These are phyloP conservation scores for Aspergillus sp. DNA, from an alignment of 2,329 filamentous ascomycete genomes.

Conservation along the genomic window DNA sequence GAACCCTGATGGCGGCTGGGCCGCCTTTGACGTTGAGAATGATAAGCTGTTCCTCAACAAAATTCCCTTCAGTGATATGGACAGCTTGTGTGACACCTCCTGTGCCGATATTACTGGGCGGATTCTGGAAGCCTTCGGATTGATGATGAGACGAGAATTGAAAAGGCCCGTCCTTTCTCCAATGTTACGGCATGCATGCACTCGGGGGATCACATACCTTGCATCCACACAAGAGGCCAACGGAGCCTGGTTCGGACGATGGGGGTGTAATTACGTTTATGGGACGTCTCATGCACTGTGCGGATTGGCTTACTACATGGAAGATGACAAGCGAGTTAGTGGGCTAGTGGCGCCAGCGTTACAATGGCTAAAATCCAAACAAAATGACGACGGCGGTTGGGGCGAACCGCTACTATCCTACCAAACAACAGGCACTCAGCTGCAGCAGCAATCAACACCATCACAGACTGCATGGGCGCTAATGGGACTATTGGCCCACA, in stretches of 20 bases:
- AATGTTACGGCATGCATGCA: conserved; percentile 11
- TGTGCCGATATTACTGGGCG: conserved; percentile 39
- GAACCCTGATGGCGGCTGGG: conserved; percentile 42
- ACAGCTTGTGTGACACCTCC: conserved; percentile 37
- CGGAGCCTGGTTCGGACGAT: conserved; percentile 38
- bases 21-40: conserved; percentile 39
- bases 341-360: conserved; percentile 8
- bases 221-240: conserved; percentile 24
- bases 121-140: conserved; percentile 33
- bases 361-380: conserved; percentile 28
- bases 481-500: conserved; percentile 28
- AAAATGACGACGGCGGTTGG: conserved; percentile 38
- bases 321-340: not conserved
- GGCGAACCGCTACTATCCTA: conserved; percentile 32
- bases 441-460: conserved; percentile 26
- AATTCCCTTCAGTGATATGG: conserved; percentile 42
- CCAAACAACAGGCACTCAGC: conserved; percentile 12
- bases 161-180: not conserved
- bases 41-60: conserved; percentile 37
- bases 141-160: conserved; percentile 18
- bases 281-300: conserved; percentile 37
- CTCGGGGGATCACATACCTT: conserved; percentile 29
- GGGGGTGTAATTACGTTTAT: conserved; percentile 40
- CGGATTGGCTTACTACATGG: conserved; percentile 28
- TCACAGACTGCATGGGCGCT: conserved; percentile 40